Conservation (phyloP, 2,329 filamentous ascomycete genomes). For the Lasiodiplodia hormozganensis region DNA sequence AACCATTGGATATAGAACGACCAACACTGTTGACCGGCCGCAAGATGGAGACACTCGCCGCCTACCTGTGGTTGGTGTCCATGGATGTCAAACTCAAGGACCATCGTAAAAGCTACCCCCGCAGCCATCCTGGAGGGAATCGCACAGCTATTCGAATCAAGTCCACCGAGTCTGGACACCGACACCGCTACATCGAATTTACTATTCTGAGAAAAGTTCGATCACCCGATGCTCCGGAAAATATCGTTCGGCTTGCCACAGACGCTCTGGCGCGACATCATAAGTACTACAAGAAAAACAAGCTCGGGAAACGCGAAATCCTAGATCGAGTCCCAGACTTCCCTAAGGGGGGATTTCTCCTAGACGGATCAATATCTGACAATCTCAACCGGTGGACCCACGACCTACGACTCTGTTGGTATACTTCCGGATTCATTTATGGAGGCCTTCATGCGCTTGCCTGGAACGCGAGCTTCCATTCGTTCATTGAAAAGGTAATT, state of each 20-base stretch:
- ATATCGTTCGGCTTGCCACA: no score
- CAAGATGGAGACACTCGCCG: background rate
- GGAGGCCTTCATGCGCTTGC: slow-evolving; percentile 35
- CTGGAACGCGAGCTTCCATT: slow-evolving; percentile 36
- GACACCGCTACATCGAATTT: background rate
- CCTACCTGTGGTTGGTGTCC: background rate
- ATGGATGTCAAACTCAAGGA: background rate
- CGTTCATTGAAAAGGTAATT: slow-evolving; percentile 21
- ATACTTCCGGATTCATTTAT: slow-evolving; percentile 30
- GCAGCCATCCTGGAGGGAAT: no score
- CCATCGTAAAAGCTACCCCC: background rate
- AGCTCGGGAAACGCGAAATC: background rate
- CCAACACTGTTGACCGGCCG: background rate
- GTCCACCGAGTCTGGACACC: background rate
- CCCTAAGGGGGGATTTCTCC: background rate
- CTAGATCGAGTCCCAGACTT: background rate
- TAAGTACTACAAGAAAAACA: no score
- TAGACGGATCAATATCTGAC: no score
- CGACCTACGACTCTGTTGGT: background rate
- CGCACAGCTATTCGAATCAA: background rate
- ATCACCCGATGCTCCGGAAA: no score
- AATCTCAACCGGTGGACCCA: no score
- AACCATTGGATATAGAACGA: slow-evolving; percentile 38
- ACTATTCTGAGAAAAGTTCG: background rate
- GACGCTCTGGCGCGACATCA: no score